Percentiles rank a stretch among this genome's conserved stretches.
Conservation (phyloP, 495 filamentous ascomycete genomes). For the Elaphomyces granulatus region DNA sequence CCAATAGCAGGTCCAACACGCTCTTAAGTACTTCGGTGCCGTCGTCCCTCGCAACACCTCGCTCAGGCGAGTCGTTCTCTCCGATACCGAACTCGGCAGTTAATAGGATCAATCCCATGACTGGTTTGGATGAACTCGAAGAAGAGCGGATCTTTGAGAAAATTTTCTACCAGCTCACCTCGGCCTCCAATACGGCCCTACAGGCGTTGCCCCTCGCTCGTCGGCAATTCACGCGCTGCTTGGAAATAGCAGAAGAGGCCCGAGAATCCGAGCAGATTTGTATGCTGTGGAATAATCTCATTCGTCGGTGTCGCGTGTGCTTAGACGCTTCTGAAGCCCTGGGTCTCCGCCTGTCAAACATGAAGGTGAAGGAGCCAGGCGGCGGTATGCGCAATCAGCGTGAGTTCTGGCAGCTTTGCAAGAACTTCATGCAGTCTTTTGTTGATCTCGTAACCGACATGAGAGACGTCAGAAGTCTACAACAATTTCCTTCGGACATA, state of each 20-base stretch:
- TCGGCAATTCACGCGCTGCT: conserved; percentile 40
- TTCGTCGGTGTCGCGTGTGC: conserved; percentile 48
- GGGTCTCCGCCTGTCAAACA: conserved; percentile 54
- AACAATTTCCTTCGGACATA: conserved; percentile 51
- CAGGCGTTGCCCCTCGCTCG: conserved; percentile 50
- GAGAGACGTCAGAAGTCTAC: conserved; percentile 48
- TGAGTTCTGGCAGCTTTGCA: conserved; percentile 73
- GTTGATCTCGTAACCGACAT: conserved; percentile 57
- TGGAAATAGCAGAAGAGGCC: conserved; percentile 32
- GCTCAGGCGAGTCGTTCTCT: conserved; percentile 66
- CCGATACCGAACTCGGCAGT: conserved; percentile 33
- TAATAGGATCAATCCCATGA: conserved; percentile 37
- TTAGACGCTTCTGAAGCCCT: conserved; percentile 52
- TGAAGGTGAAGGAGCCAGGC: conserved; percentile 72
- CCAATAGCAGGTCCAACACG: conserved; percentile 36
- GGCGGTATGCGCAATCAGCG: conserved; percentile 52
- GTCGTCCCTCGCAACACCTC: conserved; percentile 45
- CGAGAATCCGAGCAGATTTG: conserved; percentile 36
- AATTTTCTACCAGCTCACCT: conserved; percentile 58
- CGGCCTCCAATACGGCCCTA: conserved; percentile 51
- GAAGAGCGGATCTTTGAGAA: conserved; percentile 68
- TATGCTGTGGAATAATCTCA: conserved; percentile 54
- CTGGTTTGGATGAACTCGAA: conserved; percentile 47
- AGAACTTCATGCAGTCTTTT: conserved; percentile 61
- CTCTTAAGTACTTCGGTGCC: conserved; percentile 33